Percentiles rank a stretch among this genome's conserved stretches.
phyloP scores from a whole-genome alignment of 2,329 filamentous ascomycete species.

The Diaporthe nobilis region DNA sequence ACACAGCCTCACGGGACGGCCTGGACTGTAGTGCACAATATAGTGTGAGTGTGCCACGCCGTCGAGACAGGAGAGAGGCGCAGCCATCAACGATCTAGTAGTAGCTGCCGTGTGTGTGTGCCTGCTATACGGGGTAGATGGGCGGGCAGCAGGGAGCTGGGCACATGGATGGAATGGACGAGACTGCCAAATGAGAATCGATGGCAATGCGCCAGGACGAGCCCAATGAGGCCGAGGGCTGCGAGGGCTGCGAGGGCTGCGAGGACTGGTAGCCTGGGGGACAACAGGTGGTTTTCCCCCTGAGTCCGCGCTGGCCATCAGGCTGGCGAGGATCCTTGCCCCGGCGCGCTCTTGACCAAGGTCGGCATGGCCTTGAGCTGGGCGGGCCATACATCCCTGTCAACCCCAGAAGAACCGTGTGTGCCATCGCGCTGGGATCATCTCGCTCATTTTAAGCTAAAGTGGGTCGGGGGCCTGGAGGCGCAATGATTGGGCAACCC shows the following conservation, averaged over 20 bases:
- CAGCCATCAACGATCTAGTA: constrained; percentile 8
- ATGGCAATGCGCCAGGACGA: not conserved
- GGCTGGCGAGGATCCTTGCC: constrained; percentile 14
- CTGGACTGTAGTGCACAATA: constrained; percentile 5
- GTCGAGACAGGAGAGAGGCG: constrained; percentile 30
- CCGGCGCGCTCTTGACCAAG: not conserved
- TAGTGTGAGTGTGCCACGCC: constrained; percentile 3
- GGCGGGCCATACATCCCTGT: not conserved
- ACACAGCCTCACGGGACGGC: constrained; percentile 30
- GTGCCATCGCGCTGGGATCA: constrained; percentile 36
- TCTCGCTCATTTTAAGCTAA: constrained; percentile 42
- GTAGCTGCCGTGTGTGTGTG: not conserved
- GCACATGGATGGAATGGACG: not conserved
- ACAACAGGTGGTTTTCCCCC: not conserved
- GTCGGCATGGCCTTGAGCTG: constrained; percentile 9
- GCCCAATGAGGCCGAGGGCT: constrained; percentile 13
- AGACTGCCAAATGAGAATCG: constrained; percentile 12
- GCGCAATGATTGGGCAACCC: constrained; percentile 3
- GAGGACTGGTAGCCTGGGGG: not conserved
- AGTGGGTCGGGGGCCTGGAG: not conserved
- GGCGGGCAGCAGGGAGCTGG: not conserved
- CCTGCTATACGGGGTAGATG: not conserved
- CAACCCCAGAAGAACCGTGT: constrained; percentile 18
- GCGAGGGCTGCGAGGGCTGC: not conserved
- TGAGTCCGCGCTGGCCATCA: constrained; percentile 8